phyloP scores from a whole-genome alignment of 371 early-diverging fungal species.

The Rhizopus arrhizus region DNA sequence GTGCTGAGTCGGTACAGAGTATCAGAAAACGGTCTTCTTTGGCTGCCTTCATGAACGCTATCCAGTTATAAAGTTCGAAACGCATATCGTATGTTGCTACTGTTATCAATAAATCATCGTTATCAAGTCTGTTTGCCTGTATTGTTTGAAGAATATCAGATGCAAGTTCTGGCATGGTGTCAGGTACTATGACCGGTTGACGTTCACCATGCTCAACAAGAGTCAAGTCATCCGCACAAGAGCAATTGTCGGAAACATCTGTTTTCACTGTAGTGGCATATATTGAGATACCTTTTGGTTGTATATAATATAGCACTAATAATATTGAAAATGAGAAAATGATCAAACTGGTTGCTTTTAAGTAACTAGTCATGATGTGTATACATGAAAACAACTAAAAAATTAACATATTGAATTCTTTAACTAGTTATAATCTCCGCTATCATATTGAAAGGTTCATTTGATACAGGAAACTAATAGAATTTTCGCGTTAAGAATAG shows the following conservation, averaged over 20 bases:
- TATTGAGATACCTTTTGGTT: not conserved
- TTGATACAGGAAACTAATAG: too few species aligned
- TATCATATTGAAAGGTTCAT: too few species aligned
- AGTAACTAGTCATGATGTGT: not conserved
- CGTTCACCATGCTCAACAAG: slow-evolving; percentile 15
- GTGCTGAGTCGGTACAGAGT: slow-evolving; percentile 18
- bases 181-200: slow-evolving; percentile 24
- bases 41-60: slow-evolving; percentile 10
- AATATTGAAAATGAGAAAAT: not conserved
- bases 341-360: not conserved
- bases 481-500: too few species aligned
- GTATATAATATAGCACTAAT: not conserved
- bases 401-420: too few species aligned
- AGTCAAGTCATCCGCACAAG: not conserved
- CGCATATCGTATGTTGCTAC: slow-evolving; percentile 20
- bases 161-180: slow-evolving; percentile 11
- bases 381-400: too few species aligned
- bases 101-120: slow-evolving; percentile 6
- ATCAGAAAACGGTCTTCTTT: slow-evolving; percentile 17
- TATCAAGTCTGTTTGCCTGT: not conserved
- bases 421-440: too few species aligned
- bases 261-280: not conserved
- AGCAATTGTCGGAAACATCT: not conserved
- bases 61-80: slow-evolving; percentile 30
- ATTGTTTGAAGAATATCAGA: slow-evolving; percentile 22